These are phyloP conservation scores for Clonostachys byssicola DNA, from an alignment of 2,329 filamentous ascomycete species.

Conservation along the genomic window DNA sequence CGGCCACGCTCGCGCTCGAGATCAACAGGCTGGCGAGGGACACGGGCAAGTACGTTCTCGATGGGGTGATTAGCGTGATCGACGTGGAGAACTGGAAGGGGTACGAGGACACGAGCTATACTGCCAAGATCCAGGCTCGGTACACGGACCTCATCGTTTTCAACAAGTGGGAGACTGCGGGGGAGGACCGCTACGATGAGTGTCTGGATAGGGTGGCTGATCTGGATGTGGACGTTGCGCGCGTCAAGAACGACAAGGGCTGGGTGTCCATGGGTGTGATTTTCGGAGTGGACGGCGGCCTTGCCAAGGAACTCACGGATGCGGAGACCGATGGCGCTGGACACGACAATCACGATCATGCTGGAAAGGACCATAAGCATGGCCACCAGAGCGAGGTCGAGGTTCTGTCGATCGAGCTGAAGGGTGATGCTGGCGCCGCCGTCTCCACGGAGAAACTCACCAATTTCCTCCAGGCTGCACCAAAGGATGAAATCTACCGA, in stretches of 20 bases:
- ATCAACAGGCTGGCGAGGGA: slow-evolving; percentile 75
- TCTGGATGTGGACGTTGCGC: slow-evolving; percentile 74
- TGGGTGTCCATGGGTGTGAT: slow-evolving; percentile 74
- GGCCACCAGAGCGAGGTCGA: slow-evolving; percentile 83
- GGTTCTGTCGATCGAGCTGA: slow-evolving; percentile 77
- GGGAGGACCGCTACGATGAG: slow-evolving; percentile 71
- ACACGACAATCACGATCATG: slow-evolving; percentile 22
- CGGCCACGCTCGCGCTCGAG: slow-evolving; percentile 86
- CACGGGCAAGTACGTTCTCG: slow-evolving; percentile 66
- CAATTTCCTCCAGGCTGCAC: slow-evolving; percentile 64
- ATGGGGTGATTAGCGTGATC: slow-evolving; percentile 85
- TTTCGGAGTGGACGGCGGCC: slow-evolving; percentile 81
- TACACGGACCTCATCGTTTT: slow-evolving; percentile 90
- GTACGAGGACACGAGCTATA: slow-evolving; percentile 88
- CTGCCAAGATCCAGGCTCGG: slow-evolving; percentile 79
- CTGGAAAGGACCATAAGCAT: slow-evolving; percentile 37
- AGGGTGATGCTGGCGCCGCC: slow-evolving; percentile 27
- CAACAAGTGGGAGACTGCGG: slow-evolving; percentile 84
- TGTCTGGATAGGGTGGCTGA: slow-evolving; percentile 77
- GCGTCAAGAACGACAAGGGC: slow-evolving; percentile 81
- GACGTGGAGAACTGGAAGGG: slow-evolving; percentile 95
- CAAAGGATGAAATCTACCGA: slow-evolving; percentile 92
- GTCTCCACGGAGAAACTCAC: slow-evolving; percentile 60
- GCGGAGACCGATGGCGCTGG: slow-evolving; percentile 20
- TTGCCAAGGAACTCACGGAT: slow-evolving; percentile 55